These are phyloP conservation scores for Neurospora sp. DNA, from an alignment of 495 filamentous ascomycete species.

Conservation along the genomic window DNA sequence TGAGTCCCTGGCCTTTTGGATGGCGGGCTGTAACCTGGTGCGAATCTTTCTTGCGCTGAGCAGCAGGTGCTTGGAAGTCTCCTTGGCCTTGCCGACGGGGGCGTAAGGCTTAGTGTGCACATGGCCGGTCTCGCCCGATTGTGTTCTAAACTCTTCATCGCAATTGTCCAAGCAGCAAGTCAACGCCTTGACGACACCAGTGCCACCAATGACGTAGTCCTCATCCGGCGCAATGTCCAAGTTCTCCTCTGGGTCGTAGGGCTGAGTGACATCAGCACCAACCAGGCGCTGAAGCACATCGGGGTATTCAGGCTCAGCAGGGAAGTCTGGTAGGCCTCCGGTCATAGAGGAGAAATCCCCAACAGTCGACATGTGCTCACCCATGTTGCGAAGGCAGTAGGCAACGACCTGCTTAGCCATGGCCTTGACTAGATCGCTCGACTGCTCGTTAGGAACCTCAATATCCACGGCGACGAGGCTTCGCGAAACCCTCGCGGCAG, in stretches of 20 bases:
- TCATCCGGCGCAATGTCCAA: constrained; percentile 73
- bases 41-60: constrained; percentile 81
- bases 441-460: constrained; percentile 68
- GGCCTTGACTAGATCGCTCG: constrained; percentile 82
- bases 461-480: constrained; percentile 86
- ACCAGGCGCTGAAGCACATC: constrained; percentile 47
- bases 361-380: constrained; percentile 22
- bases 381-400: constrained; percentile 87
- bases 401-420: constrained; percentile 88
- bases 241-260: constrained; percentile 40
- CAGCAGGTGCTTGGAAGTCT: constrained; percentile 85
- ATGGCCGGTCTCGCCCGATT: constrained; percentile 30
- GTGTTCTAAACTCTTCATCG: constrained; percentile 43
- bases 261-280: constrained; percentile 53
- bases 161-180: constrained; percentile 80
- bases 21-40: constrained; percentile 69
- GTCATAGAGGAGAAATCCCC: neutral
- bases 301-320: constrained; percentile 35
- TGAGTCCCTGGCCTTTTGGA: constrained; percentile 57
- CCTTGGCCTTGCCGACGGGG: constrained; percentile 61
- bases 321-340: neutral
- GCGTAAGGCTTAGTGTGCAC: constrained; percentile 7
- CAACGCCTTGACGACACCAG: constrained; percentile 88
- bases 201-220: constrained; percentile 92
- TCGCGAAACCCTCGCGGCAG: constrained; percentile 73